Conservation (phyloP, 2,329 filamentous ascomycete species). For the Rhinocladiella similis region DNA sequence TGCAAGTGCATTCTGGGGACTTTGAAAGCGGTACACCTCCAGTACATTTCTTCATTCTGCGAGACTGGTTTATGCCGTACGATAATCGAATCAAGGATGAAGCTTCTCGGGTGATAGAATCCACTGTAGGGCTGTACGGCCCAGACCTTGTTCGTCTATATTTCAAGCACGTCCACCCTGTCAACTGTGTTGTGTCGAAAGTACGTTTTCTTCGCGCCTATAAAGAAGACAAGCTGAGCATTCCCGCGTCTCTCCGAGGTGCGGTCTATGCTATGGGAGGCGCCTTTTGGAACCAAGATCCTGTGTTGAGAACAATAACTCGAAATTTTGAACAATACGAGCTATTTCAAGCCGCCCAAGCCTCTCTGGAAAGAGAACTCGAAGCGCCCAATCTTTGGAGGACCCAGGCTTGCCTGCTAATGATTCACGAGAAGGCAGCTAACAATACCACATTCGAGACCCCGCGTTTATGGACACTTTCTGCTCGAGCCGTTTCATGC, state of each 20-base stretch:
- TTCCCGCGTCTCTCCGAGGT: slow-evolving; percentile 49
- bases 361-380: slow-evolving; percentile 46
- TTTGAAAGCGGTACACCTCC: slow-evolving; percentile 40
- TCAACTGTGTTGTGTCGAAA: slow-evolving; percentile 48
- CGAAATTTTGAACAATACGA: slow-evolving; percentile 44
- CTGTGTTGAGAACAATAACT: slow-evolving; percentile 32
- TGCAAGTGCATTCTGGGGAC: slow-evolving; percentile 44
- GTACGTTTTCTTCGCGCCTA: slow-evolving; percentile 45
- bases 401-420: slow-evolving; percentile 49
- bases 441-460: slow-evolving; percentile 50
- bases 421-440: slow-evolving; percentile 49
- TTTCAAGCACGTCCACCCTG: slow-evolving; percentile 49
- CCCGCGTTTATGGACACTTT: slow-evolving; percentile 47
- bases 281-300: slow-evolving; percentile 44
- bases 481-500: slow-evolving; percentile 46
- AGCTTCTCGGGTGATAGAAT: slow-evolving; percentile 47
- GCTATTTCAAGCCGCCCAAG: slow-evolving; percentile 45
- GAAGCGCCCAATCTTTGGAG: slow-evolving; percentile 50
- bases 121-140: slow-evolving; percentile 42
- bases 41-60: slow-evolving; percentile 48
- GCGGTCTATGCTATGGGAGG: slow-evolving; percentile 48
- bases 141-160: slow-evolving; percentile 46
- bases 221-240: slow-evolving; percentile 37
- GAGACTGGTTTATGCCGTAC: slow-evolving; percentile 48
- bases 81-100: slow-evolving; percentile 40